Evolutionary conservation across 169 alveolate species (phyloP), one percentile per base, ranked within the genome.

Genomic region (Amoebophrya sp.): DNA sequence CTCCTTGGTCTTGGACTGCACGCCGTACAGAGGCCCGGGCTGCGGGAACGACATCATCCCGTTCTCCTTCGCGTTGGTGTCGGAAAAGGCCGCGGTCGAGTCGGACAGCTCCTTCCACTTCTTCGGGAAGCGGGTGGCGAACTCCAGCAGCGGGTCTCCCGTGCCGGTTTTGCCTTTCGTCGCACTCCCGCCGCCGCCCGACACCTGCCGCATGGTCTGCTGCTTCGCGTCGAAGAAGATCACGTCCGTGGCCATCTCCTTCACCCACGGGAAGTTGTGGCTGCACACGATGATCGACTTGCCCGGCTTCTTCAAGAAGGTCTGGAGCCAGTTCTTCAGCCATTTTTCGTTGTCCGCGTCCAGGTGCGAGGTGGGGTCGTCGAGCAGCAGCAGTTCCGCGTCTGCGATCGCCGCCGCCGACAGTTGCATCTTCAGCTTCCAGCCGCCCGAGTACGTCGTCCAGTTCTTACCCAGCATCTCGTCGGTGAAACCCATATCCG

Each of bases 191-290:
- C n/a, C n/a, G n/a, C n/a, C n/a, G n/a, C n/a, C n/a, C n/a, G n/a
- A n/a, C n/a, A n/a, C n/a, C n/a, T n/a, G n/a, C n/a, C n/a, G n/a
- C n/a, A n/a, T n/a, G n/a, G n/a, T n/a, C n/a, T n/a, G n/a, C n/a
- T n/a, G n/a, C n/a, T n/a, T n/a, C n/a, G n/a, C n/a, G 45, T 39
- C 69, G 90, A 41, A 88, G 90, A 41, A 58, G 70, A 88, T 88
- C 70, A 88, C 34, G 70, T 88, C 50, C 34, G 90, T 88, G 5
- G 34, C n/a, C 2, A 26, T 38, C 29, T 40, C 50, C n/a, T 39
- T 58, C 41, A 88, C 70, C 70, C 45, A 88, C 1, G 40, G 40
- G 41, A 45, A n/a, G 90, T 88, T 58, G 58, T 88, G 90, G 70
- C 70, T 41, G 13, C 38, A 39, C 16, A 41, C 23, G 38, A 88